A percentile compares a stretch with the other conserved stretches of the same genome.
Conservation (phyloP, 345 rosid species). For the Arabidopsis suecica region DNA sequence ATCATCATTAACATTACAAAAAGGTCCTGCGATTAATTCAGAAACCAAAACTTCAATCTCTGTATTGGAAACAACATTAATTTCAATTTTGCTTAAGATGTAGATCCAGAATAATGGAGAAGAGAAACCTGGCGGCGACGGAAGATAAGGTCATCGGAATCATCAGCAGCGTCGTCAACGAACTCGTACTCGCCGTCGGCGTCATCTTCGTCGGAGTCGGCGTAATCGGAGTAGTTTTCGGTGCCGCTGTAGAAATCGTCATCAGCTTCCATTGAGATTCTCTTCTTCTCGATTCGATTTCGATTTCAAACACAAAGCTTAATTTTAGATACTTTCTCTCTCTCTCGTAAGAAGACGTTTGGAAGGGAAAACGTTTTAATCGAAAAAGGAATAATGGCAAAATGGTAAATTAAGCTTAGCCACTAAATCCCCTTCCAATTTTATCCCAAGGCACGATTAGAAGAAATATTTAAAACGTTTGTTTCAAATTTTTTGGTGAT, state of each 20-base stretch:
- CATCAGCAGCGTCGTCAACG: slow-evolving; percentile 75
- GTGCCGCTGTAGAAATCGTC: slow-evolving; percentile 86
- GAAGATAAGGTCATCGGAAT: slow-evolving; percentile 66
- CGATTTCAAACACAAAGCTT: slow-evolving; percentile 1
- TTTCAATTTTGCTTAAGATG: not conserved
- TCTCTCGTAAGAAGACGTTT: no score
- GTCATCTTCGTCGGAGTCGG: slow-evolving; percentile 64
- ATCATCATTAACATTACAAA: not conserved
- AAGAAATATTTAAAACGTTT: no score
- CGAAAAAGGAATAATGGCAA: slow-evolving; percentile 21
- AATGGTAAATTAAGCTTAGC: slow-evolving; percentile 34
- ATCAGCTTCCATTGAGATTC: slow-evolving; percentile 51
- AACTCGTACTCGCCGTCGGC: slow-evolving; percentile 73
- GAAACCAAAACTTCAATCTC: slow-evolving; percentile 1
- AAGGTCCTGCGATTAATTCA: not conserved
- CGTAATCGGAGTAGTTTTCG: slow-evolving; percentile 53
- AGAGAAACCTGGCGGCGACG: slow-evolving; percentile 65
- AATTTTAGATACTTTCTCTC: not conserved
- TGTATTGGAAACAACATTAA: not conserved
- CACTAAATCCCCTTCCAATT: not conserved
- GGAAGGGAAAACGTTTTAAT: not conserved
- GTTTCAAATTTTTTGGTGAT: not conserved
- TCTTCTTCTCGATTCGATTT: slow-evolving; percentile 21
- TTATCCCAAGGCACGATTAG: not conserved
- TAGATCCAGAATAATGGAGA: slow-evolving; percentile 22